Percentiles rank a stretch among this genome's conserved stretches.
Evolutionary conservation across 2,329 filamentous ascomycete genomes (phyloP).

Genomic region (Beauveria caledonica): DNA sequence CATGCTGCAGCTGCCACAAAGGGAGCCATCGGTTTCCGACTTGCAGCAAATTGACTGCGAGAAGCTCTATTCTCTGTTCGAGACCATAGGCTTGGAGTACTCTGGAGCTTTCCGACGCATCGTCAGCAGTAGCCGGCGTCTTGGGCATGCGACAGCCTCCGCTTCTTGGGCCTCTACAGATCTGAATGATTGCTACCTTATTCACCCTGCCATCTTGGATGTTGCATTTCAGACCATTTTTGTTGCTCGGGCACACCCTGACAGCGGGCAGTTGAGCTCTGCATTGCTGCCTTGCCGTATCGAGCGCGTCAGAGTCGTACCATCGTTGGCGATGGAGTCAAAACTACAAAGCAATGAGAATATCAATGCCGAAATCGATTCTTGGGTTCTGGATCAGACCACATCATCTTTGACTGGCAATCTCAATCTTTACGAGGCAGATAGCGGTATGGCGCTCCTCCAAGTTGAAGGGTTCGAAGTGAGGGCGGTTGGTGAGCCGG

Average conservation of each 20-base stretch:
- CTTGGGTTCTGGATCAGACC: background rate
- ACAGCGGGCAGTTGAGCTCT: background rate
- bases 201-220: constrained; percentile 28
- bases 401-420: background rate
- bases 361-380: background rate
- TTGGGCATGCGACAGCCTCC: background rate
- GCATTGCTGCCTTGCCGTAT: background rate
- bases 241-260: background rate
- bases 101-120: background rate
- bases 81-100: constrained; percentile 9
- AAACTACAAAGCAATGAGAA: too few relatives aligned
- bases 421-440: background rate
- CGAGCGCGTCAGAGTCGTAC: background rate
- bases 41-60: background rate
- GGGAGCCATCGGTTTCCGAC: background rate
- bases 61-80: constrained; percentile 4
- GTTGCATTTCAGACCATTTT: constrained; percentile 23
- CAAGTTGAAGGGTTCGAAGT: background rate
- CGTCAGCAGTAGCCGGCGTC: background rate
- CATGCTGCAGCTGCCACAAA: background rate
- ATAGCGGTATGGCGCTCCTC: background rate
- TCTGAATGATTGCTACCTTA: constrained; percentile 9
- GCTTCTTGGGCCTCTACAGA: background rate
- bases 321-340: background rate
- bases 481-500: background rate